phyloP scores from a whole-genome alignment of 2,329 filamentous ascomycete genomes.

The Penicillium expansum region DNA sequence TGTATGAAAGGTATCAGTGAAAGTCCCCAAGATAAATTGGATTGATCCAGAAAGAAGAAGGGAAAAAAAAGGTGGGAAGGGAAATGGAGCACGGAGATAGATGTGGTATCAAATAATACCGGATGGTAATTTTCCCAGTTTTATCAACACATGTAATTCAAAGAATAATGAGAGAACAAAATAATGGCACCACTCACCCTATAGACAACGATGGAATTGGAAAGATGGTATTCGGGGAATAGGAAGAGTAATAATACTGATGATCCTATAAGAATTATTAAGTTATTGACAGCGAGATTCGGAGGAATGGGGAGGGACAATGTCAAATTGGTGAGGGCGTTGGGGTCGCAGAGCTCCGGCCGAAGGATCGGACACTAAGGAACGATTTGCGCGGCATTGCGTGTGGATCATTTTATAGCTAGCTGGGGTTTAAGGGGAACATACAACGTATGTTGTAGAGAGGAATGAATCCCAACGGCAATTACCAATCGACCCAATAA shows the following conservation, averaged over 20 bases:
- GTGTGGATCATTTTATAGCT: neutral
- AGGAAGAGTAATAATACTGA: neutral
- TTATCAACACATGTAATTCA: neutral
- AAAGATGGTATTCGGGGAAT: neutral
- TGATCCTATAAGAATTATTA: neutral
- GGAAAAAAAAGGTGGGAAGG: slow-evolving; percentile 29
- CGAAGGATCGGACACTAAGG: slow-evolving; percentile 4
- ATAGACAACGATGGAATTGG: neutral
- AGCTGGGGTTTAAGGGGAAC: neutral
- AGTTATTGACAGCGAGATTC: neutral
- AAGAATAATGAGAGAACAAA: neutral
- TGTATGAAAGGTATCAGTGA: slow-evolving; percentile 13
- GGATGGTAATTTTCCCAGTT: slow-evolving; percentile 15
- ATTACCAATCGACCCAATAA: neutral
- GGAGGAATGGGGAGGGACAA: slow-evolving; percentile 5
- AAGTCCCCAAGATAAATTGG: slow-evolving; percentile 9
- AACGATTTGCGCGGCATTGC: slow-evolving; percentile 1
- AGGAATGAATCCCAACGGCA: neutral
- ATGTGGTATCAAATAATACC: slow-evolving; percentile 20
- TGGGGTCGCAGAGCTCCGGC: slow-evolving; percentile 11
- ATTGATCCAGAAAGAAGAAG: slow-evolving; percentile 4
- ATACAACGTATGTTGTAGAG: neutral
- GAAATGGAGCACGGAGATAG: slow-evolving; percentile 14
- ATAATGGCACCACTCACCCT: neutral
- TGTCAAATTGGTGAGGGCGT: slow-evolving; percentile 9